These are phyloP conservation scores for Apiospora pterosperma DNA, from an alignment of 2,329 filamentous ascomycete species.

Conservation along the genomic window DNA sequence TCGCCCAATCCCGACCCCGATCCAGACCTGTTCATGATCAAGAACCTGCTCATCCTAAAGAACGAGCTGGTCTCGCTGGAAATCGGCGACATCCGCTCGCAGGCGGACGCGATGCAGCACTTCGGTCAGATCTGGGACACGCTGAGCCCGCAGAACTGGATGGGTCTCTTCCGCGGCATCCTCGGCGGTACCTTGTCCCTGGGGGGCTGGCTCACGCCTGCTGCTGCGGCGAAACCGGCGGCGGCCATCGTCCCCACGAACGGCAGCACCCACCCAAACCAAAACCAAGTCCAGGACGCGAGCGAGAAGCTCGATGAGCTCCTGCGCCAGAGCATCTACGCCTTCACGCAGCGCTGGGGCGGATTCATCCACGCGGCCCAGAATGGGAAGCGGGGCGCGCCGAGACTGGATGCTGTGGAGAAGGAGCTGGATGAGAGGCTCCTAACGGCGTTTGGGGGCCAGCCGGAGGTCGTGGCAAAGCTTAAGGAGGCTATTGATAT, in stretches of 20 bases:
- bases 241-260: conserved; percentile 11
- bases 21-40: conserved; percentile 87
- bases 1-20: conserved; percentile 57
- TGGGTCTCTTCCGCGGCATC: conserved; percentile 56
- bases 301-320: conserved; percentile 63
- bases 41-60: conserved; percentile 91
- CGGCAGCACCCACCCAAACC: not conserved
- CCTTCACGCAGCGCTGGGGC: conserved; percentile 60
- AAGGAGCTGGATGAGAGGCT: conserved; percentile 56
- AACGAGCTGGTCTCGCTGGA: conserved; percentile 95
- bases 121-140: conserved; percentile 65
- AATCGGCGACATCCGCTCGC: conserved; percentile 67
- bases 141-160: conserved; percentile 53
- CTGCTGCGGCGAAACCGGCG: conserved; percentile 12
- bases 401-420: conserved; percentile 50
- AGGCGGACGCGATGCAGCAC: conserved; percentile 53
- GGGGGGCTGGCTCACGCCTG: conserved; percentile 26
- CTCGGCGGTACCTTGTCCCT: conserved; percentile 50
- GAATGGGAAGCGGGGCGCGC: conserved; percentile 44
- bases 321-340: conserved; percentile 58
- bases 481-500: conserved; percentile 59
- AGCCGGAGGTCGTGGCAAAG: conserved; percentile 56
- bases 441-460: conserved; percentile 53
- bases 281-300: conserved; percentile 46
- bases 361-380: conserved; percentile 46